phyloP scores from a whole-genome alignment of 192 early-diverging fungal species.

The Umbelopsis sp. region DNA sequence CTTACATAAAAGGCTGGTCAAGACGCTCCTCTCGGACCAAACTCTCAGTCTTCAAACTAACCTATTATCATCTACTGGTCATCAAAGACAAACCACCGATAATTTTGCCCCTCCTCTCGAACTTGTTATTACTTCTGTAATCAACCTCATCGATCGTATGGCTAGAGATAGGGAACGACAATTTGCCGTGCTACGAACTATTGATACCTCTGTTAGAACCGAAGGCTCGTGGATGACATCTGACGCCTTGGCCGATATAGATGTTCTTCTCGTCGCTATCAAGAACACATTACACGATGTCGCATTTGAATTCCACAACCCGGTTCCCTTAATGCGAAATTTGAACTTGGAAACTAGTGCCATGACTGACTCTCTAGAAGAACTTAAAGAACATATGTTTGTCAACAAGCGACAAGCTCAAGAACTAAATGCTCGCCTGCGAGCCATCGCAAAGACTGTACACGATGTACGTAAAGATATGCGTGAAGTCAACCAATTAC shows the following conservation, averaged over 20 bases:
- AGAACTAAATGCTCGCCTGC: constrained; percentile 35
- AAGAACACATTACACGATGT: constrained; percentile 23
- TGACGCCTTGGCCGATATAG: constrained; percentile 30
- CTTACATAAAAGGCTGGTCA: constrained; percentile 40
- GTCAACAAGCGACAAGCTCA: constrained; percentile 42
- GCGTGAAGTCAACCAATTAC: constrained; percentile 33
- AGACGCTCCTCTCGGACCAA: constrained; percentile 38
- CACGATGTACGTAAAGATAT: constrained; percentile 43
- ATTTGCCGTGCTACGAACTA: constrained; percentile 21
- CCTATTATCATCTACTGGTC: not conserved
- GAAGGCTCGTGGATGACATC: constrained; percentile 25
- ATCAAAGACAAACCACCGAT: not conserved
- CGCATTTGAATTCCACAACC: constrained; percentile 31
- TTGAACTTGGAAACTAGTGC: constrained; percentile 29
- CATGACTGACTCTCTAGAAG: constrained; percentile 37
- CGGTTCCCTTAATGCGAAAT: constrained; percentile 29
- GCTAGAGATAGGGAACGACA: constrained; percentile 41
- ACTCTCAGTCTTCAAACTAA: constrained; percentile 12
- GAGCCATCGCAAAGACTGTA: constrained; percentile 40
- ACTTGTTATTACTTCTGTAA: constrained; percentile 37
- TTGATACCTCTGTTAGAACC: constrained; percentile 33
- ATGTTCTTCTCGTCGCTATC: constrained; percentile 17
- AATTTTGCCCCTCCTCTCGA: constrained; percentile 33
- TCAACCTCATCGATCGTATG: constrained; percentile 27
- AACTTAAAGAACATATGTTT: constrained; percentile 44